Conservation (phyloP, 1,139 yeast species). For the Suhomyces choctaworum region DNA sequence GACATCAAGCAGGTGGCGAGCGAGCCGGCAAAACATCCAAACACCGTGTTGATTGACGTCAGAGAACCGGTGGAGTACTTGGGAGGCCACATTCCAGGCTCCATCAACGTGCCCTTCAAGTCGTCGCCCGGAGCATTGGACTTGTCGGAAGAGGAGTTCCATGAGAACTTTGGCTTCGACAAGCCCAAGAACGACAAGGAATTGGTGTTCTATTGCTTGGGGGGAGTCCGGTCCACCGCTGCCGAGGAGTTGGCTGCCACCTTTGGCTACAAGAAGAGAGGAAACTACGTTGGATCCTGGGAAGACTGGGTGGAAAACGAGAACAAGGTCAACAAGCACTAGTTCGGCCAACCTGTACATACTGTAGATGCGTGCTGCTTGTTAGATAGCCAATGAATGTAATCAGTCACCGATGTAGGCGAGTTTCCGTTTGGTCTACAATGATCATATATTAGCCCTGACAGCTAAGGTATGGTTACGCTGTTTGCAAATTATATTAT, state of each 20-base stretch:
- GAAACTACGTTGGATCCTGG: constrained; percentile 80
- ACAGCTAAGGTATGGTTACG: no score
- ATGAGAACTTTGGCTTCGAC: constrained; percentile 75
- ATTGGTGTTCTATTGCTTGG: constrained; percentile 86
- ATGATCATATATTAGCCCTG: no score
- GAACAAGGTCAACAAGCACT: constrained; percentile 13
- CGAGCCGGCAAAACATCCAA: constrained; percentile 37
- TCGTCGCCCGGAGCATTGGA: constrained; percentile 94
- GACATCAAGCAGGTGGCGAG: constrained; percentile 51
- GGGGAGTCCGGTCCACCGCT: constrained; percentile 87
- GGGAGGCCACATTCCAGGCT: constrained; percentile 74
- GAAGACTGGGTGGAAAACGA: constrained; percentile 77
- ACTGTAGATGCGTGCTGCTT: not conserved
- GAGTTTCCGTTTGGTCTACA: no score
- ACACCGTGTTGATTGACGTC: constrained; percentile 72
- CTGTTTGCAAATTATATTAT: no score
- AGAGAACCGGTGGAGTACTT: constrained; percentile 85
- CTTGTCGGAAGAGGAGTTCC: constrained; percentile 73
- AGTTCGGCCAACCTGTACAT: constrained; percentile 6
- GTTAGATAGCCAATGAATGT: constrained; percentile 1
- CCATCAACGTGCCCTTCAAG: constrained; percentile 87
- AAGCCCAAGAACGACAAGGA: constrained; percentile 76
- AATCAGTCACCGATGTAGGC: no score
- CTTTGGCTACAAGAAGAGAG: constrained; percentile 79
- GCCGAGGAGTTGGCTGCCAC: constrained; percentile 91